These are phyloP conservation scores for Bonnemaisonia californica DNA, from an alignment of 31 red algal species.

Conservation along the genomic window DNA sequence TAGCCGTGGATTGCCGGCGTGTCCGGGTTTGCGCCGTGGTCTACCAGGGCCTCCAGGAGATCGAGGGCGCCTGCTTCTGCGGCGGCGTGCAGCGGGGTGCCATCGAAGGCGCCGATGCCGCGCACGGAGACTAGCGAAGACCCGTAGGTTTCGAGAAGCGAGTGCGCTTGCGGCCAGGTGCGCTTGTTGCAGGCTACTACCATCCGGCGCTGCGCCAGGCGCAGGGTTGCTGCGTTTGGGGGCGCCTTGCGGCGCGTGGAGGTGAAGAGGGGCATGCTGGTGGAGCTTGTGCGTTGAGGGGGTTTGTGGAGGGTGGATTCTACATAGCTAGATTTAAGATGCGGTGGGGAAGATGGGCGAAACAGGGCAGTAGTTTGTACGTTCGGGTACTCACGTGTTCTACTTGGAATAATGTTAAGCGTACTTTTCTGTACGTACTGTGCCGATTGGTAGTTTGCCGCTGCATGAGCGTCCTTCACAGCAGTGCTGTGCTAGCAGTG, in stretches of 20 bases:
- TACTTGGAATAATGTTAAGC: no score
- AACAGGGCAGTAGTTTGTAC: no score
- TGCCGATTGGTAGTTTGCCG: no score
- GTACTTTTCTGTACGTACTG: no score
- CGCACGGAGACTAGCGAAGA: conserved; percentile 26
- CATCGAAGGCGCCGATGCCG: conserved; percentile 50
- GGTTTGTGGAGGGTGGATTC: no score
- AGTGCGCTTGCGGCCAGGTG: conserved; percentile 47
- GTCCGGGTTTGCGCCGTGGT: conserved; percentile 34
- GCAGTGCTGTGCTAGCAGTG: no score
- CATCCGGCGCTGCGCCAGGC: conserved; percentile 31
- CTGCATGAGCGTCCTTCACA: no score
- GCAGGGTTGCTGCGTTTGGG: neutral
- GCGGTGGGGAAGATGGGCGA: no score
- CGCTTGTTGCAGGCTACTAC: conserved; percentile 39
- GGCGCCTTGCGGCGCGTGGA: neutral
- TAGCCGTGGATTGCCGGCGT: conserved; percentile 37
- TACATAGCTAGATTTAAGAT: no score
- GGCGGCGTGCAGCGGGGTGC: conserved; percentile 58
- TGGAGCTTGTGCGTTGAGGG: no score
- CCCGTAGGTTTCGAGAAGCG: conserved; percentile 45
- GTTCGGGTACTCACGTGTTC: no score
- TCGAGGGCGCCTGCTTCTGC: conserved; percentile 39
- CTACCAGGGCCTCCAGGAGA: conserved; percentile 29
- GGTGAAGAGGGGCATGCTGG: neutral